These are phyloP conservation scores for Pseudocercospora cruenta DNA, from an alignment of 2,329 filamentous ascomycete species.

Conservation along the genomic window DNA sequence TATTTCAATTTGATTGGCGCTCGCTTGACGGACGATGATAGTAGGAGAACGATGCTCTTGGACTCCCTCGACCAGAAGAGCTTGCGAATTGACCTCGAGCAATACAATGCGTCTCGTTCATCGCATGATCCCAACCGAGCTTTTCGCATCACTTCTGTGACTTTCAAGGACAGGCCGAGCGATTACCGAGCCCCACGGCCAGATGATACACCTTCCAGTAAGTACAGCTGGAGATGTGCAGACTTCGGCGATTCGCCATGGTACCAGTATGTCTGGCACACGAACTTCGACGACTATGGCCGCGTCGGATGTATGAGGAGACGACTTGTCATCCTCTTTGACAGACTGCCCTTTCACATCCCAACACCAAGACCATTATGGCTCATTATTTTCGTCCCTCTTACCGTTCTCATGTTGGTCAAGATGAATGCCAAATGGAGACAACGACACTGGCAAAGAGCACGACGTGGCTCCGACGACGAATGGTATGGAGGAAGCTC, in stretches of 20 bases:
- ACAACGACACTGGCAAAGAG: not conserved
- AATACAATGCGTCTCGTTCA: not conserved
- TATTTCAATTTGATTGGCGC: conserved; percentile 19
- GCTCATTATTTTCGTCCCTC: not conserved
- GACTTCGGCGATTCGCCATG: conserved; percentile 23
- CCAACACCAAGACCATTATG: not conserved
- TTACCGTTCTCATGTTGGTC: not conserved
- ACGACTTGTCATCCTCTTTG: not conserved
- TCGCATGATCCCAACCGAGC: conserved; percentile 5
- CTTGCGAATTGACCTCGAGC: conserved; percentile 5
- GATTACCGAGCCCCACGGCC: conserved; percentile 15
- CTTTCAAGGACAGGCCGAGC: not conserved
- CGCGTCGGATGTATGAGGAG: conserved; percentile 19
- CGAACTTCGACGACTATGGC: conserved; percentile 21
- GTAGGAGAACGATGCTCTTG: conserved; percentile 8
- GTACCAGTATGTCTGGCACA: conserved; percentile 21
- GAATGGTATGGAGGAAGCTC: too few relatives aligned
- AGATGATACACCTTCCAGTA: conserved; percentile 12
- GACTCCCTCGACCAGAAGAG: conserved; percentile 14
- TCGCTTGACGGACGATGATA: not conserved
- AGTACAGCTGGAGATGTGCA: conserved; percentile 22
- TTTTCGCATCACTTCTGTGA: conserved; percentile 7
- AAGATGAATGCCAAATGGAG: not conserved
- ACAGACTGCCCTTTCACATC: not conserved
- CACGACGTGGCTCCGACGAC: too few relatives aligned